Evolutionary conservation across 768 basidiomycete genomes (phyloP), one percentile per base, ranked within the genome.

Genomic region (Russula earlei): DNA sequence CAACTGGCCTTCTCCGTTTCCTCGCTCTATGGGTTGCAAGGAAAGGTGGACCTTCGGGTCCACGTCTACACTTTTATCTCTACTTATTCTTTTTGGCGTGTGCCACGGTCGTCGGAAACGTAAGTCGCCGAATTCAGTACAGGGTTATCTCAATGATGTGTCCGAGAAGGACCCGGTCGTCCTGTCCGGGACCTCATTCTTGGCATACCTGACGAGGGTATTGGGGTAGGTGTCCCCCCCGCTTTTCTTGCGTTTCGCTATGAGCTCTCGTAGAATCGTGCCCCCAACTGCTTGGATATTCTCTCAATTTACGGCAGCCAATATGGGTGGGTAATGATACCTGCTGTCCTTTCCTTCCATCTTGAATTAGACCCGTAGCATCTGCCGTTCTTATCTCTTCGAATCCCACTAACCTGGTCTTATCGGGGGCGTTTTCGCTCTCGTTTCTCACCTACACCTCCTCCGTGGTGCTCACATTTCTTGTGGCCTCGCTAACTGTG

Each of bases 391-490:
- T 82, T 7, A 90, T 96, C 47, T 85, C 91, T 2, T 87, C 87
- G 0, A 98, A 97, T 66, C 91, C 90, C 2, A 98, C 95, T 1
- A 98, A 97, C 64, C 84, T 96, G 20, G 87, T 98, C 45, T 82
- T 96, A 22, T 87, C 90, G 48, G 91, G 90, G 51, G 90, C 91
- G 0, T 92, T 96, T 67, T 66, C 73, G 4, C 76, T 95, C 44
- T 84, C 86, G 47, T 88, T 89, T 60, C 78, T 80, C 9, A 80
- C 81, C 0, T 93, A 87, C 69, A 88, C 87, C 0, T 87, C 85
- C 0, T 91, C 91, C 70, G 81, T 86, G 15, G 84, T 89, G 47
- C 72, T 94, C 12, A 91, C 92, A 0, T 87, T 91, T 63, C 66
- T 94, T 27, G 83, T 79, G 3, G 70, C 71, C 74, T 84, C 75